These are phyloP conservation scores for Coemansia sp. DNA, from an alignment of 192 early-diverging fungal genomes.

Conservation along the genomic window DNA sequence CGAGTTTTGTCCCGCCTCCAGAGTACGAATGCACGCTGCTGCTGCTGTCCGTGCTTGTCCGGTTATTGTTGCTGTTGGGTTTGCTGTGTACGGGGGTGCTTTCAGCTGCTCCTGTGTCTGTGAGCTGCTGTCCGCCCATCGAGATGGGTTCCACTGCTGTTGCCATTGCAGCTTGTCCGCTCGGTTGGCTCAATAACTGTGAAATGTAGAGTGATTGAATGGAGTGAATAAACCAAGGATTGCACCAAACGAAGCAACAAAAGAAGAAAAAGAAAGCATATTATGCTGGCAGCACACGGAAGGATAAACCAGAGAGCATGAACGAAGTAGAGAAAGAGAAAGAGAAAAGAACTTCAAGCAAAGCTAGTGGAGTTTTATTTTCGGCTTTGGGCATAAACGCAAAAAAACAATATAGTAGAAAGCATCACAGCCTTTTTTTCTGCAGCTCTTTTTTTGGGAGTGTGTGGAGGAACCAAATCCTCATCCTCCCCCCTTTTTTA, in stretches of 20 bases:
- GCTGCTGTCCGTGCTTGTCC: slow-evolving; percentile 19
- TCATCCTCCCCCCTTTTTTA: too few relatives aligned
- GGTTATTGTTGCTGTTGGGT: slow-evolving; percentile 4
- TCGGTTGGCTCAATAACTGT: not conserved
- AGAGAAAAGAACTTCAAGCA: too few relatives aligned
- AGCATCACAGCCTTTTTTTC: too few relatives aligned
- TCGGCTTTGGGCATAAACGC: too few relatives aligned
- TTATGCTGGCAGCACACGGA: too few relatives aligned
- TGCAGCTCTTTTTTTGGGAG: too few relatives aligned
- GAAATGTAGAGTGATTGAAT: not conserved
- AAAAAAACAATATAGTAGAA: too few relatives aligned
- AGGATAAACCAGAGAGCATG: too few relatives aligned
- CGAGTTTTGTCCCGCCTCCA: slow-evolving; percentile 4
- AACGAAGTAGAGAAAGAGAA: too few relatives aligned
- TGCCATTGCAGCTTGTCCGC: not conserved
- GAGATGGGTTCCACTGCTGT: not conserved
- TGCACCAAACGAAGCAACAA: not conserved
- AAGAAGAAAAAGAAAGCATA: too few relatives aligned
- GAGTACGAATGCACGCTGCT: slow-evolving; percentile 5
- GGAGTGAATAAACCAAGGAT: not conserved
- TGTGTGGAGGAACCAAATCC: too few relatives aligned
- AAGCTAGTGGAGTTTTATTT: too few relatives aligned
- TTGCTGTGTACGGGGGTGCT: not conserved
- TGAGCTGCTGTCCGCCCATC: not conserved
- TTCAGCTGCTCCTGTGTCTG: not conserved